Percentiles rank a stretch among this genome's conserved stretches.
Evolutionary conservation across 192 early-diverging fungal genomes (phyloP).

Genomic region (Coemansia sp.): DNA sequence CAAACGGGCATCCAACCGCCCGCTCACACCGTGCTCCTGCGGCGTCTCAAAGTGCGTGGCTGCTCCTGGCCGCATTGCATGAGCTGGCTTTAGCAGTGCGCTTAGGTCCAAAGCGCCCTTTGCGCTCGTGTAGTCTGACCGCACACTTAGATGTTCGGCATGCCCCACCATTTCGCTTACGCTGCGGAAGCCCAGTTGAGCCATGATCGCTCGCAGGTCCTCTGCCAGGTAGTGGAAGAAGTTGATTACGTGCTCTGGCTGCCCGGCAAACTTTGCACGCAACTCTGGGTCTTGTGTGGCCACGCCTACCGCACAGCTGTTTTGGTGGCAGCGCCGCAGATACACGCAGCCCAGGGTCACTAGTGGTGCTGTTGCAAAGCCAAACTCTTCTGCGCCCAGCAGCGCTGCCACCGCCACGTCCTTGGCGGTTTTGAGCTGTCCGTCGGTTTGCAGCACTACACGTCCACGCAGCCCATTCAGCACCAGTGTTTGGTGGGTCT

Average conservation of each 20-base stretch:
- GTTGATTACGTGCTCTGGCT: slow-evolving; percentile 96
- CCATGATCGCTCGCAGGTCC: slow-evolving; percentile 91
- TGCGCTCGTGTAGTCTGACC: slow-evolving; percentile 65
- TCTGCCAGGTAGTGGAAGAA: slow-evolving; percentile 98
- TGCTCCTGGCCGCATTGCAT: slow-evolving; percentile 80
- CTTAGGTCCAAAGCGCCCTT: slow-evolving; percentile 87
- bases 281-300: slow-evolving; percentile 95
- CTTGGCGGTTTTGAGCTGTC: slow-evolving; percentile 95
- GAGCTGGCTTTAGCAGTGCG: slow-evolving; percentile 85
- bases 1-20: slow-evolving; percentile 82
- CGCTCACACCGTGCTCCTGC: slow-evolving; percentile 87
- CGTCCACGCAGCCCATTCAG: slow-evolving; percentile 95
- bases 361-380: slow-evolving; percentile 97
- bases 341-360: slow-evolving; percentile 96
- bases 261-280: slow-evolving; percentile 90
- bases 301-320: slow-evolving; percentile 97
- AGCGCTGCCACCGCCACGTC: slow-evolving; percentile 97
- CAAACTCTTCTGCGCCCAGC: slow-evolving; percentile 98
- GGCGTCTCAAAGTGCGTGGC: slow-evolving; percentile 76
- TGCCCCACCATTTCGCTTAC: slow-evolving; percentile 97
- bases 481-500: slow-evolving; percentile 98
- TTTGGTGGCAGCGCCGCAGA: slow-evolving; percentile 89
- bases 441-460: slow-evolving; percentile 96
- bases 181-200: slow-evolving; percentile 86
- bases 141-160: slow-evolving; percentile 79